A percentile compares a stretch with the other conserved stretches of the same genome.
phyloP scores from a whole-genome alignment of 495 filamentous ascomycete genomes.

The Venustampulla echinocandica region DNA sequence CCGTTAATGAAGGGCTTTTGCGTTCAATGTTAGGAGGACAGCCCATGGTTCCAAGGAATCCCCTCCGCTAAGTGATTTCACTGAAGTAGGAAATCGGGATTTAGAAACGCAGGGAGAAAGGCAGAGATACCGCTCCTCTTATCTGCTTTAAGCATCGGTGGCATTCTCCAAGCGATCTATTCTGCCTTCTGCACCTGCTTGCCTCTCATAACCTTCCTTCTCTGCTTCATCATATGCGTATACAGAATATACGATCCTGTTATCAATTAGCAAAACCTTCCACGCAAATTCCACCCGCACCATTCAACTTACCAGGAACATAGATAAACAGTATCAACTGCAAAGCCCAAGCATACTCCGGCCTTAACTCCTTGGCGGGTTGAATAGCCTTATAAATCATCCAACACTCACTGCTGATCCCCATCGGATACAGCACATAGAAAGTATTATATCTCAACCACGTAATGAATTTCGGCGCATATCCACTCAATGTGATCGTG shows the following conservation, averaged over 20 bases:
- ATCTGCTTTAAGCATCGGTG: too few relatives aligned
- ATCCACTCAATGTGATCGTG: slow-evolving; percentile 55
- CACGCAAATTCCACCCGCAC: background rate
- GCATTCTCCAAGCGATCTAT: too few relatives aligned
- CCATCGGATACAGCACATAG: slow-evolving; percentile 83
- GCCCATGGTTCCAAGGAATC: too few relatives aligned
- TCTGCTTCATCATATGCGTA: slow-evolving; percentile 88
- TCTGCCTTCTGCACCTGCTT: slow-evolving; percentile 30
- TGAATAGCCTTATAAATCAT: slow-evolving; percentile 59
- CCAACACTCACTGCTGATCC: slow-evolving; percentile 76
- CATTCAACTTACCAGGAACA: slow-evolving; percentile 59
- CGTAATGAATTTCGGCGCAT: slow-evolving; percentile 51
- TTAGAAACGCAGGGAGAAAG: too few relatives aligned
- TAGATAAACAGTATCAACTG: slow-evolving; percentile 61
- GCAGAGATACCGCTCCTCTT: too few relatives aligned
- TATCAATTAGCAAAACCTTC: slow-evolving; percentile 12
- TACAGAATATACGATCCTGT: slow-evolving; percentile 81
- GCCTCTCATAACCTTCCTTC: slow-evolving; percentile 62
- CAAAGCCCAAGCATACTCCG: slow-evolving; percentile 48
- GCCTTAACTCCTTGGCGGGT: slow-evolving; percentile 44
- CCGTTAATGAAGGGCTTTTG: too few relatives aligned
- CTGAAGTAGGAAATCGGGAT: too few relatives aligned
- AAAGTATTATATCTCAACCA: slow-evolving; percentile 95
- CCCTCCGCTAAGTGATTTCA: too few relatives aligned
- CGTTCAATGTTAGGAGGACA: too few relatives aligned